Evolutionary conservation across 2,329 filamentous ascomycete species (phyloP).

Genomic region (Trichoderma sp.): DNA sequence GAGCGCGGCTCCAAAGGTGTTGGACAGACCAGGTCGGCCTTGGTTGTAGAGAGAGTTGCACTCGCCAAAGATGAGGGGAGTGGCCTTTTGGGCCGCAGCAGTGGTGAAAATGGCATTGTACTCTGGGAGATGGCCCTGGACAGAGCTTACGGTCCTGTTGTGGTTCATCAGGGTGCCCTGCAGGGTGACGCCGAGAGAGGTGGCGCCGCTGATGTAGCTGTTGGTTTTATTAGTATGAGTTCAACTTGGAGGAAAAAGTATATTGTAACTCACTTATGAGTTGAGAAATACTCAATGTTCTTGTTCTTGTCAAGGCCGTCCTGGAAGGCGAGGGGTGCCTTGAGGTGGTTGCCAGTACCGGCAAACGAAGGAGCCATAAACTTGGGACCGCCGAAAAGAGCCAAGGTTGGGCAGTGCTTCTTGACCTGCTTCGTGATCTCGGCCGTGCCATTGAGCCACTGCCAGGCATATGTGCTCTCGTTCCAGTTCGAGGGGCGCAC

Average conservation of each 20-base stretch:
- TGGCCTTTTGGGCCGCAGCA: slow-evolving; percentile 18
- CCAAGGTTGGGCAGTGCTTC: slow-evolving; percentile 50
- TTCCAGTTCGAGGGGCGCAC: slow-evolving; percentile 53
- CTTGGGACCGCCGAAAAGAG: slow-evolving; percentile 28
- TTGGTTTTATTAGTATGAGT: background rate
- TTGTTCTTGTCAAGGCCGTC: slow-evolving; percentile 50
- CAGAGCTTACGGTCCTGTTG: slow-evolving; percentile 48
- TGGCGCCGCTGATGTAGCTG: slow-evolving; percentile 62
- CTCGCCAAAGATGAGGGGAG: slow-evolving; percentile 59
- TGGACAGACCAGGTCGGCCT: slow-evolving; percentile 59
- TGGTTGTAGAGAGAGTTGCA: slow-evolving; percentile 62
- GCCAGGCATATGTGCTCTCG: slow-evolving; percentile 53
- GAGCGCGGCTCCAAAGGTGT: slow-evolving; percentile 63
- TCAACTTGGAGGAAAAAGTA: background rate
- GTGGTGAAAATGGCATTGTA: slow-evolving; percentile 41
- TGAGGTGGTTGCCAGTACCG: slow-evolving; percentile 50
- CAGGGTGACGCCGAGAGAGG: slow-evolving; percentile 59
- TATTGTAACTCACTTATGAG: slow-evolving; percentile 52
- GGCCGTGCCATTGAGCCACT: slow-evolving; percentile 57
- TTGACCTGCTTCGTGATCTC: slow-evolving; percentile 47
- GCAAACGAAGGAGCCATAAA: slow-evolving; percentile 58
- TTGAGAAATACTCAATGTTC: slow-evolving; percentile 53
- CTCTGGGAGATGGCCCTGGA: slow-evolving; percentile 48
- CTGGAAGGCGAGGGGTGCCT: slow-evolving; percentile 50
- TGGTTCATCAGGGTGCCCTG: slow-evolving; percentile 64